Evolutionary conservation across 2,329 filamentous ascomycete species (phyloP), one percentile per base, ranked within the genome.

Genomic region (Sporothrix schenckii): DNA sequence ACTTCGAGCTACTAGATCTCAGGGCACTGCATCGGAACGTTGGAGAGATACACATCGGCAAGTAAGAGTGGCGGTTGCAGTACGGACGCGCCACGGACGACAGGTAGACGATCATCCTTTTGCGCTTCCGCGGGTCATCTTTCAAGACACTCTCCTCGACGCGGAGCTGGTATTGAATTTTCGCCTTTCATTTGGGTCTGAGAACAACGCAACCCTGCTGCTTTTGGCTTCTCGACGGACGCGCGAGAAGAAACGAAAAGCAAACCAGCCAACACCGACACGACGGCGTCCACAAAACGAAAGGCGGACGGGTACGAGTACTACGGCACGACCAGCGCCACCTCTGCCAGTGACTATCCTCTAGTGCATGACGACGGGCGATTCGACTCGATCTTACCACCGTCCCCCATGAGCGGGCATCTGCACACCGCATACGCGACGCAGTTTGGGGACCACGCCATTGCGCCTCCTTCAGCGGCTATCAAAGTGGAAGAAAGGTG

Each of bases 331-430:
- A 19, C 63, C 14, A 27, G 44, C 27, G 47, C 27, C 61, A 50
- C 58, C 4, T 24, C 39, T 9, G 49, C 63, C 16, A 56, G 41
- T 30, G 50, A 34, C 21, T 69, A 49, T 16, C 6, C 41, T 50
- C 47, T 61, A 3, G 41, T 68, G 39, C 66, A 67, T 27, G 56
- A 56, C 70, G 34, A 65, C 66, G 58, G 66, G 66, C 52, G 30
- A 63, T 50, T 65, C 44, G 69, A 60, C 34, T 19, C 53, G 68
- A 66, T 44, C 58, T 63, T 53, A 21, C 61, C 53, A 69, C 44
- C 52, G 66, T 68, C 69, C 66, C 65, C 65, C 71, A 74, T 74
- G 73, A 73, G 70, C 61, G 70, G 69, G 58, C 72, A 72, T 58
- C 50, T 72, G 19, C 69, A 70, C 50, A 50, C 69, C 19, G 63